Evolutionary conservation across 2,329 filamentous ascomycete species (phyloP).

Genomic region (Aspergillus fumigatus): DNA sequence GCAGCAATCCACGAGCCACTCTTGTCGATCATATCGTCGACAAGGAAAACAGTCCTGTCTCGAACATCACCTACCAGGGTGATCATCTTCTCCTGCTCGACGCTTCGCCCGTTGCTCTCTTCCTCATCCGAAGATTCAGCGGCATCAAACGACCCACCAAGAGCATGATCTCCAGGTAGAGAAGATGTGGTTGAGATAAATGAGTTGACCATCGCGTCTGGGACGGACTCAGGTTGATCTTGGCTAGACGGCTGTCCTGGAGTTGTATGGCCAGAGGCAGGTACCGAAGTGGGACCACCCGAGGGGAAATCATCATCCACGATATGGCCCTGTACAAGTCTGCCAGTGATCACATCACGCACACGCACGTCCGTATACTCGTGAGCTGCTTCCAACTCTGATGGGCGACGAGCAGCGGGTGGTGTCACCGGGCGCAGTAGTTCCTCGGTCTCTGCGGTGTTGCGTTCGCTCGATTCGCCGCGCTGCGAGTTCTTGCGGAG

Average conservation of each 20-base stretch:
- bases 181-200: conserved; percentile 77
- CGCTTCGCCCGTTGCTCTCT: conserved; percentile 48
- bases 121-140: conserved; percentile 91
- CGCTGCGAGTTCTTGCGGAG: conserved; percentile 19
- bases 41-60: conserved; percentile 82
- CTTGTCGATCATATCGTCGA: conserved; percentile 99
- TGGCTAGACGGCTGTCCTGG: conserved; percentile 44
- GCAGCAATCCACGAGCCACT: conserved; percentile 95
- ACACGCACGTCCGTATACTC: conserved; percentile 76
- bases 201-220: conserved; percentile 81
- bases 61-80: conserved; percentile 95
- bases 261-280: conserved; percentile 55
- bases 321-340: conserved; percentile 88
- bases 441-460: conserved; percentile 23
- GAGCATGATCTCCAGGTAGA: conserved; percentile 61
- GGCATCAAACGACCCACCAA: conserved; percentile 81
- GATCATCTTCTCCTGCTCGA: conserved; percentile 85
- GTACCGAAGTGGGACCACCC: conserved; percentile 59
- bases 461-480: conserved; percentile 10
- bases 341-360: conserved; percentile 83
- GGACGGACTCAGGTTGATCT: conserved; percentile 52
- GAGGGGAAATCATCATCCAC: conserved; percentile 92
- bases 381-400: conserved; percentile 42
- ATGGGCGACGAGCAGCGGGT: conserved; percentile 37
- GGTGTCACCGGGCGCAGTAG: conserved; percentile 34